Conservation (phyloP, 1,284 basidiomycete genomes). For the Omphalotus olearius region DNA sequence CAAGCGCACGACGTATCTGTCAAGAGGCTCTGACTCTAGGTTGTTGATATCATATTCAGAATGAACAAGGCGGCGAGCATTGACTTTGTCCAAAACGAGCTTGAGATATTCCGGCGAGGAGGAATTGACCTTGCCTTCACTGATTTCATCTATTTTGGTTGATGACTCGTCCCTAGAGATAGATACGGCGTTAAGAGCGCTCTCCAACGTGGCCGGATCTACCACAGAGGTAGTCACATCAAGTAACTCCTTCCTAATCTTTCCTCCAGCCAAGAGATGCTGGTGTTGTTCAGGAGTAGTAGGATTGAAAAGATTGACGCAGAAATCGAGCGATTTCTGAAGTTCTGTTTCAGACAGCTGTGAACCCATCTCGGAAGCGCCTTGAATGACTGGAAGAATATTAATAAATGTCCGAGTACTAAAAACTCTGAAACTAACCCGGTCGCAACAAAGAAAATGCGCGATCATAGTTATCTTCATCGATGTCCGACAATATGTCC, state of each 20-base stretch:
- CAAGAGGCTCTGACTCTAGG: slow-evolving; percentile 46
- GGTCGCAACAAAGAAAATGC: slow-evolving; percentile 61
- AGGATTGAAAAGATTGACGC: slow-evolving; percentile 53
- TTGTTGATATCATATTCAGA: slow-evolving; percentile 50
- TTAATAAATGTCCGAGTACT: background rate
- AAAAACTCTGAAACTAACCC: slow-evolving; percentile 30
- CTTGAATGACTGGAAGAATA: slow-evolving; percentile 59
- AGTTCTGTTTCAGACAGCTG: slow-evolving; percentile 67
- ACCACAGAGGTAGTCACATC: slow-evolving; percentile 44
- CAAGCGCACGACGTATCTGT: slow-evolving; percentile 44
- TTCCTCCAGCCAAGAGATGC: slow-evolving; percentile 25
- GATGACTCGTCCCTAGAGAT: slow-evolving; percentile 18
- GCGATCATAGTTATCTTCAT: slow-evolving; percentile 65
- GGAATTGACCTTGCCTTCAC: slow-evolving; percentile 5
- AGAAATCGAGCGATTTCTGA: slow-evolving; percentile 59
- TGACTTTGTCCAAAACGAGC: slow-evolving; percentile 48
- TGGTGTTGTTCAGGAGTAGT: slow-evolving; percentile 49
- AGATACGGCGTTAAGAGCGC: background rate
- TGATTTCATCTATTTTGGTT: slow-evolving; percentile 2
- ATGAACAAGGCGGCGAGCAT: slow-evolving; percentile 48
- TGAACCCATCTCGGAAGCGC: slow-evolving; percentile 66
- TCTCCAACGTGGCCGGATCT: slow-evolving; percentile 38
- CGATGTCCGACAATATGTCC: slow-evolving; percentile 56
- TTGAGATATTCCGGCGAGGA: slow-evolving; percentile 22
- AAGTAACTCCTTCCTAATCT: slow-evolving; percentile 33